A percentile compares a stretch with the other conserved stretches of the same genome.
Evolutionary conservation across 306 rosid species (phyloP).

Genomic region (Sesbania bispinosa): DNA sequence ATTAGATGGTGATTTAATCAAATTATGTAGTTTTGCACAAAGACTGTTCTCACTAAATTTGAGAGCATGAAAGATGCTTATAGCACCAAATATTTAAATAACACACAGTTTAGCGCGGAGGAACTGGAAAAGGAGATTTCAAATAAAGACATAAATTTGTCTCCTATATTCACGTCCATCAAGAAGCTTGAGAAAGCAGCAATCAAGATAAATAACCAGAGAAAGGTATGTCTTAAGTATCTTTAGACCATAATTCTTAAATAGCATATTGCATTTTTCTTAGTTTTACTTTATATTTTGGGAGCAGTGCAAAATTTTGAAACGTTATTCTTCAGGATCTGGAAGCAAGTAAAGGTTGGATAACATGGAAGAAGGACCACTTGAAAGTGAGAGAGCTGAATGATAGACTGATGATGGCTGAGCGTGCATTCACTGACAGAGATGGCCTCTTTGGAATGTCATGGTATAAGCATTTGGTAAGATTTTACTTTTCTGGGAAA

Average conservation of each 20-base stretch:
- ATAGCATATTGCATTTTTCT: too few relatives aligned
- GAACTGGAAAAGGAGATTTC: slow-evolving; percentile 39
- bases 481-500: not conserved
- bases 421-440: slow-evolving; percentile 62
- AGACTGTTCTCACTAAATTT: not conserved
- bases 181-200: slow-evolving; percentile 58
- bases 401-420: slow-evolving; percentile 74
- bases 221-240: slow-evolving; percentile 58
- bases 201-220: slow-evolving; percentile 39
- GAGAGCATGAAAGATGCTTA: slow-evolving; percentile 5
- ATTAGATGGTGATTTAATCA: not conserved
- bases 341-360: slow-evolving; percentile 44
- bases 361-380: slow-evolving; percentile 35
- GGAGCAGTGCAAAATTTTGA: not conserved
- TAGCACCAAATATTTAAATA: slow-evolving; percentile 16
- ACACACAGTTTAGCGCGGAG: slow-evolving; percentile 39
- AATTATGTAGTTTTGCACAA: not conserved
- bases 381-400: slow-evolving; percentile 58
- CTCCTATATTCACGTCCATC: slow-evolving; percentile 54
- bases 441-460: slow-evolving; percentile 67
- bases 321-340: slow-evolving; percentile 41
- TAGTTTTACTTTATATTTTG: not conserved
- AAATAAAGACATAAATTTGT: slow-evolving; percentile 40
- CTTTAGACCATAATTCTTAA: not conserved
- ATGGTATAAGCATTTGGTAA: slow-evolving; percentile 78